phyloP scores from a whole-genome alignment of 306 rosid genomes.

The Quercus ilex region DNA sequence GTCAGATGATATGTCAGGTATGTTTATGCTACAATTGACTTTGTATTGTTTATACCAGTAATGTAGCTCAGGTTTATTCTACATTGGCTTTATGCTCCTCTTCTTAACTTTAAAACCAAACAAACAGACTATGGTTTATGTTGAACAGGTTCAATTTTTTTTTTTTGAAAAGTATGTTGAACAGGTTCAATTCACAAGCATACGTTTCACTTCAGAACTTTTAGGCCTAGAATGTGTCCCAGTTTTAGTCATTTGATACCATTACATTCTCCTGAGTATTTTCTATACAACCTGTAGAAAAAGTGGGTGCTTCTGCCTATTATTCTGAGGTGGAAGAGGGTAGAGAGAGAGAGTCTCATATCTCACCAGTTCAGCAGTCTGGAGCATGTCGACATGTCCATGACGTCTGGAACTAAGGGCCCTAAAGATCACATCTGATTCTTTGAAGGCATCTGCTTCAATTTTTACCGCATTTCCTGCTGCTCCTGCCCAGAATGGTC shows the following conservation, averaged over 20 bases:
- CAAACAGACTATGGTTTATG: neutral
- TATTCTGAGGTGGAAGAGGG: neutral
- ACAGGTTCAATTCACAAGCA: neutral
- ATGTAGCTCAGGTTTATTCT: neutral
- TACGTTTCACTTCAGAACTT: neutral
- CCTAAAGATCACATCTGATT: slow-evolving; percentile 87
- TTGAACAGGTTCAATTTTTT: neutral
- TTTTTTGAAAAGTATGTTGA: neutral
- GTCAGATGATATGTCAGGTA: neutral
- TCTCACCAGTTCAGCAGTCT: slow-evolving; percentile 87
- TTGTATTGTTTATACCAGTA: neutral
- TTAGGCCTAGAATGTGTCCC: too few species aligned
- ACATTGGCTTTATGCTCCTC: neutral
- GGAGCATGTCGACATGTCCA: slow-evolving; percentile 81
- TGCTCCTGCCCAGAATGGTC: slow-evolving; percentile 95
- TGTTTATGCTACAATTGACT: neutral
- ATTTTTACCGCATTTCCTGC: slow-evolving; percentile 80
- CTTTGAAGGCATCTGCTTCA: slow-evolving; percentile 97
- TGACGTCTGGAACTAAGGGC: slow-evolving; percentile 94
- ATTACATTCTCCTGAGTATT: too few species aligned
- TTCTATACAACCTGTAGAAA: neutral
- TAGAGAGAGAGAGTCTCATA: slow-evolving; percentile 6
- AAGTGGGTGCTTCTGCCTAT: neutral
- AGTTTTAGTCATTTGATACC: too few species aligned
- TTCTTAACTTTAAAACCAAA: neutral